Conservation (phyloP, 306 rosid species). For the Calophaca sinica region DNA sequence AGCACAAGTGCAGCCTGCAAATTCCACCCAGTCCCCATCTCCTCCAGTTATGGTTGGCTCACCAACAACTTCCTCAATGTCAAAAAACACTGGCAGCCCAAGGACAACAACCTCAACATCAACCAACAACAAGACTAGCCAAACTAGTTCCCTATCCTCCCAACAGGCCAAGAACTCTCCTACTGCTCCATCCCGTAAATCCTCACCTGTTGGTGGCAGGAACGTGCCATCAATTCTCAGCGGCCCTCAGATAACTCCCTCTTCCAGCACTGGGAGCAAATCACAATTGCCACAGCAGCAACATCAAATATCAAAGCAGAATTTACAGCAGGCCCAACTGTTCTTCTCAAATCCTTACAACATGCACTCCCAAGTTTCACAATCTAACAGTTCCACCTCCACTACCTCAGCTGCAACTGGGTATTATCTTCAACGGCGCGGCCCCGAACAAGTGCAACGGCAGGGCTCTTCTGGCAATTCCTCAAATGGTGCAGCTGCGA, state of each 20-base stretch:
- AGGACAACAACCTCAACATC: slow-evolving; percentile 71
- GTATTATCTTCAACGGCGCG: slow-evolving; percentile 66
- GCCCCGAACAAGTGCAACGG: slow-evolving; percentile 70
- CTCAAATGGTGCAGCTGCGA: slow-evolving; percentile 61
- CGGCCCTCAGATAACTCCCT: slow-evolving; percentile 63
- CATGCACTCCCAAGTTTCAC: slow-evolving; percentile 65
- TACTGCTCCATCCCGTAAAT: slow-evolving; percentile 61
- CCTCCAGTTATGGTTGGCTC: slow-evolving; percentile 83
- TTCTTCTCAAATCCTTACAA: slow-evolving; percentile 59
- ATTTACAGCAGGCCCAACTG: slow-evolving; percentile 67
- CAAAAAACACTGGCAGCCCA: slow-evolving; percentile 92
- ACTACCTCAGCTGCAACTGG: slow-evolving; percentile 63
- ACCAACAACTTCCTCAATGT: slow-evolving; percentile 84
- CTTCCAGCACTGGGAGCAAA: slow-evolving; percentile 61
- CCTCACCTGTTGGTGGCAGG: slow-evolving; percentile 88
- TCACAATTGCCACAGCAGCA: slow-evolving; percentile 56
- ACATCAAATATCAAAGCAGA: slow-evolving; percentile 63
- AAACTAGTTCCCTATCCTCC: slow-evolving; percentile 66
- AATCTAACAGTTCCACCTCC: slow-evolving; percentile 60
- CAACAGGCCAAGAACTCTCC: slow-evolving; percentile 76
- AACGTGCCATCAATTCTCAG: slow-evolving; percentile 77
- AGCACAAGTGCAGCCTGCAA: slow-evolving; percentile 67
- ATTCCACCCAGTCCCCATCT: slow-evolving; percentile 76
- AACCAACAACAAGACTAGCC: slow-evolving; percentile 70
- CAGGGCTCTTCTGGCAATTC: slow-evolving; percentile 65